Evolutionary conservation across 2,329 filamentous ascomycete genomes (phyloP), one percentile per base, ranked within the genome.

Genomic region (Scedosporium dehoogii): DNA sequence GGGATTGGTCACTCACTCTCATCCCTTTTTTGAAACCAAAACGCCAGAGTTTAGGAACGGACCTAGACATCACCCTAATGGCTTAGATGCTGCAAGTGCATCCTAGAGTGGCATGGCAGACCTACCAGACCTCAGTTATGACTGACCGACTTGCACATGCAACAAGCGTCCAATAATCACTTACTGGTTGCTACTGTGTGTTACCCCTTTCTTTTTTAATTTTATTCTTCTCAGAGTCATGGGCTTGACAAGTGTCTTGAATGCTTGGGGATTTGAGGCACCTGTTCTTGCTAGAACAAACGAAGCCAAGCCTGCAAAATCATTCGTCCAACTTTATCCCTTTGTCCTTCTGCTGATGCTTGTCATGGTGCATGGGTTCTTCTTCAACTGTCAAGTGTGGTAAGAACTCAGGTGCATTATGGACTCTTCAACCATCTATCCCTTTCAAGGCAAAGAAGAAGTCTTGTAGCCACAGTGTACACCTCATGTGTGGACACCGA

Each of bases 141-240:
- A n/a, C 46, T 23, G n/a, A n/a, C 46, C 16, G n/a, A 27, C 29
- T 56, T 33, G 18, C 59, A 61, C 59, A 61, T 61, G 59, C 48
- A 18, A 56, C n/a, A 23, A 41, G 56, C 46, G 44, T 56, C 33
- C 59, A 29, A 55, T 38, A 18, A 38, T 55, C 46, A 9, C 12
- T 25, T 27, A 56, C 59, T 44, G 48, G 59, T n/a, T 48, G 27
- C 59, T 48, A 44, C 41, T 56, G 59, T 48, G 14, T 25, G 59
- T 27, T 25, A 18, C 59, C 59, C 23, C 59, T n/a, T 33, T 27
- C 29, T 56, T 23, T 18, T 27, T 33, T 33, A 33, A 33, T 33
- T 33, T 33, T 33, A 33, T 33, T 33, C 33, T 38, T 38, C 12
- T 14, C 51, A 18, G 7, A 51, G 29, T 60, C 42, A 38, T 38